Base-by-base conservation (phyloP, 1,284 basidiomycete genomes). In the Pyrrhoderma lamaoense region DNA sequence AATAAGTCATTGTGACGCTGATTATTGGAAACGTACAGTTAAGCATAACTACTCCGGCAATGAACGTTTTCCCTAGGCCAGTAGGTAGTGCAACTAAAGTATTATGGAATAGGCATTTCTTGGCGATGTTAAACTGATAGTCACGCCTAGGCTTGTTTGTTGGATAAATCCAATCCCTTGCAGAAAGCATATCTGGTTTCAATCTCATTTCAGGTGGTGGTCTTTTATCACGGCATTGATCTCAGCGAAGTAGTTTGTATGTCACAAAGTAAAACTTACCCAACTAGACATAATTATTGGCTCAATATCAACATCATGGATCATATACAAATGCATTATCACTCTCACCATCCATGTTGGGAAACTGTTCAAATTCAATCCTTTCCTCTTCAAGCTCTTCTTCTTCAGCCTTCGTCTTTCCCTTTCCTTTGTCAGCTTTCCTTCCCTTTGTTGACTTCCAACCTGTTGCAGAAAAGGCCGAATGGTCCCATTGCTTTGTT, bases 61-160 rank as follows among this genome's bases (percentile, higher is more conserved):
- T 89, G 62, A 99, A 99, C 0, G 96, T 99, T 72, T 99, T 99
- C 18, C 96, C 96, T 4, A 99, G 72, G 54, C 96, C 96, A 0
- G 96, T 99, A 0, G 96, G 96, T 9, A 99, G 71, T 0, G 93
- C 89, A 19, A 98, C 94, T 3, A 99, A 79, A 2, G 92, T 92
- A 62, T 99, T 99, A 46, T 97, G 89, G 60, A 89, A 93, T 25
- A 99, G 76, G 60, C 86, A 89, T 34, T 82, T 77, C 59, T 79
- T 82, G 48, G 93, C 87, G 56, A 99, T 98, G 59, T 98, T 96
- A 65, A 80, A 95, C 61, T 99, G 96, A 64, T 99, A 99, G 60
- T 91, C 86, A 56, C 96, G 84, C 61, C 89, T 91, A 1, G 86
- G 80, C 45, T 80, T 77, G 64, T 99, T 98, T 5, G 89, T 77